Conservation (phyloP, 148 eudicot genomes). For the Camellia japonica region DNA sequence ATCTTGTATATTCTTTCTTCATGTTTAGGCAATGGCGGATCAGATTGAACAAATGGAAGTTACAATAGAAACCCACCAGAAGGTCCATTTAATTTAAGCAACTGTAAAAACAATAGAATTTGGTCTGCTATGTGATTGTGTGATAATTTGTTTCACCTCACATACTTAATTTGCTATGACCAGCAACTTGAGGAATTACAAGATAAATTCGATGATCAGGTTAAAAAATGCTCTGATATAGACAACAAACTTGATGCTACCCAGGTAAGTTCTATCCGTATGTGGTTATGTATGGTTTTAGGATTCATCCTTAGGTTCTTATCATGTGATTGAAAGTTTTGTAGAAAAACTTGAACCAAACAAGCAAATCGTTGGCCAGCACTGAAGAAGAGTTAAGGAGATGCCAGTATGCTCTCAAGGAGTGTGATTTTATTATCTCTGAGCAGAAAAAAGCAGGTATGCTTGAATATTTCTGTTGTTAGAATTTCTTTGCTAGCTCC, state of each 20-base stretch:
- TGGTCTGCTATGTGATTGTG: not conserved
- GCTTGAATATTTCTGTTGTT: not conserved
- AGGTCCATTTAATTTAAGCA: constrained; percentile 32
- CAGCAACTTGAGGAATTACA: constrained; percentile 67
- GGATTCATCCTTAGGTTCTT: not conserved
- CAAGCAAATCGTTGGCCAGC: constrained; percentile 35
- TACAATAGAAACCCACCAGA: constrained; percentile 60
- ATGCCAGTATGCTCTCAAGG: constrained; percentile 46
- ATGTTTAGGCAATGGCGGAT: constrained; percentile 70
- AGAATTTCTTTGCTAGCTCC: not conserved
- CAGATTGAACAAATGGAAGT: constrained; percentile 79
- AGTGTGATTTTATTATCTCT: constrained; percentile 51
- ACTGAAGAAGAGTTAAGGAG: constrained; percentile 43
- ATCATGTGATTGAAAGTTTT: constrained; percentile 7
- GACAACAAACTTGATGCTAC: constrained; percentile 54
- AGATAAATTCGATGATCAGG: constrained; percentile 52
- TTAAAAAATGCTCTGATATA: constrained; percentile 49
- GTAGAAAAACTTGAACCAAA: constrained; percentile 45
- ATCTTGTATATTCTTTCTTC: not conserved
- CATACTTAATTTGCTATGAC: not conserved
- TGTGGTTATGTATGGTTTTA: not conserved
- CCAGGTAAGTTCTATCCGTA: constrained; percentile 29
- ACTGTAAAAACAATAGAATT: not conserved
- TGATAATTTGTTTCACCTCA: constrained; percentile 1
- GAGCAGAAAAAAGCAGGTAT: constrained; percentile 61